These are phyloP conservation scores for Calonectria pseudoturangicola DNA, from an alignment of 2,329 filamentous ascomycete genomes.

Conservation along the genomic window DNA sequence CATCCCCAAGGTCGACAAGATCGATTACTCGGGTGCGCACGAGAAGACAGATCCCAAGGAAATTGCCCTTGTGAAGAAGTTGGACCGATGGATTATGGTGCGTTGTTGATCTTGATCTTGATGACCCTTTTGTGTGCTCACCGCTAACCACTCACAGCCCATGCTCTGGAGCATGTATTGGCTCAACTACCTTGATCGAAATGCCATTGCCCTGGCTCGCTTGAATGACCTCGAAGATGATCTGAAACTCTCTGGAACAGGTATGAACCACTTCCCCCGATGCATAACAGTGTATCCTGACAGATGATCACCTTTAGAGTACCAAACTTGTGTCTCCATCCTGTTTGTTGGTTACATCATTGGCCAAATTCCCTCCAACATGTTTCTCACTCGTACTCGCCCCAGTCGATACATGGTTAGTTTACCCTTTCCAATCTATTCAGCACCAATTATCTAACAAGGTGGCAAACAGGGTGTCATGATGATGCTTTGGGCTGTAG, in stretches of 20 bases:
- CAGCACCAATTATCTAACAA: neutral
- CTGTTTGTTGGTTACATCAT: constrained; percentile 67
- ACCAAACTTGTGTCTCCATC: constrained; percentile 55
- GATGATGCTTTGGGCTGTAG: constrained; percentile 68
- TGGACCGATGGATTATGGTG: constrained; percentile 42
- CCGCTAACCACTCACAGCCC: constrained; percentile 34
- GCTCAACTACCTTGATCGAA: constrained; percentile 66
- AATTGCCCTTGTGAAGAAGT: constrained; percentile 42
- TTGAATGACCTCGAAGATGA: constrained; percentile 56
- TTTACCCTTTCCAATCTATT: constrained; percentile 27
- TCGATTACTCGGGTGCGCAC: constrained; percentile 45
- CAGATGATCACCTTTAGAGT: constrained; percentile 43
- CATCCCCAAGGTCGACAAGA: constrained; percentile 26
- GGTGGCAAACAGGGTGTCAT: neutral
- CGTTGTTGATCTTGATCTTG: neutral
- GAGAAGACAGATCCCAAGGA: constrained; percentile 42
- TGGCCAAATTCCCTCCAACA: constrained; percentile 64
- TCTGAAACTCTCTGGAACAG: constrained; percentile 46
- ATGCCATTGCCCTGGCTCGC: constrained; percentile 66
- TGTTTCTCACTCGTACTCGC: constrained; percentile 64
- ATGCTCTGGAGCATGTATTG: constrained; percentile 63
- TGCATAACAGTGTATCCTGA: neutral
- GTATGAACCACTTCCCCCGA: neutral
- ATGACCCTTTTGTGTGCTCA: neutral
- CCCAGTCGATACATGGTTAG: constrained; percentile 63